Conservation (phyloP, 1,284 basidiomycete species). For the Taiwanofungus camphoratus region DNA sequence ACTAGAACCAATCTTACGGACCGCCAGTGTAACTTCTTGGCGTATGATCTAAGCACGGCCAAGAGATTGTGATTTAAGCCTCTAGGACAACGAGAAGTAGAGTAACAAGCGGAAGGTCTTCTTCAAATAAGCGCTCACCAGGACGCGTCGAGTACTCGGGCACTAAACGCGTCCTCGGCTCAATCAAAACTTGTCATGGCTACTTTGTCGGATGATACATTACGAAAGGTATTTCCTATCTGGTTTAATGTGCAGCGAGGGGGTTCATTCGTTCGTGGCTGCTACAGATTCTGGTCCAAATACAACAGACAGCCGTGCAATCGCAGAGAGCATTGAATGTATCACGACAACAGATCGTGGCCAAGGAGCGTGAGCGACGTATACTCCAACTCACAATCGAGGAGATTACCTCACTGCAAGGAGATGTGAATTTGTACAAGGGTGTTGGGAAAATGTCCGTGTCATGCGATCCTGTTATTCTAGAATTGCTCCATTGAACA, state of each 20-base stretch:
- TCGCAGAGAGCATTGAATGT: conserved; percentile 73
- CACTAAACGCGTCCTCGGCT: conserved; percentile 9
- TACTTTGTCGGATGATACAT: conserved; percentile 78
- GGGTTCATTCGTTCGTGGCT: no score
- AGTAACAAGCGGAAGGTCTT: neutral
- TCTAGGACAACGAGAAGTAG: no score
- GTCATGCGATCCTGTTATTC: neutral
- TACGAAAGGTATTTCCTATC: conserved; percentile 64
- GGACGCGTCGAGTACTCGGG: neutral
- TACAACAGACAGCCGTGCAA: conserved; percentile 79
- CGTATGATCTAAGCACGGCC: no score
- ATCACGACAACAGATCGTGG: conserved; percentile 65
- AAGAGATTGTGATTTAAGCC: no score
- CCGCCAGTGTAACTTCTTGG: no score
- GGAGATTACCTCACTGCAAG: conserved; percentile 61
- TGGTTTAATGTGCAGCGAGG: no score
- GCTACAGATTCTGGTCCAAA: conserved; percentile 80
- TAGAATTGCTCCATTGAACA: neutral
- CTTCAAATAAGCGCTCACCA: no score
- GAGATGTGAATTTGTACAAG: conserved; percentile 77
- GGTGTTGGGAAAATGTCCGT: conserved; percentile 90
- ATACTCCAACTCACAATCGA: conserved; percentile 84
- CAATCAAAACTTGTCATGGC: conserved; percentile 43
- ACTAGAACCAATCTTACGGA: no score
- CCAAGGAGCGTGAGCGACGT: conserved; percentile 81